Evolutionary conservation across 2,329 filamentous ascomycete genomes (phyloP).

Genomic region (Ophiocordyceps sinensis): DNA sequence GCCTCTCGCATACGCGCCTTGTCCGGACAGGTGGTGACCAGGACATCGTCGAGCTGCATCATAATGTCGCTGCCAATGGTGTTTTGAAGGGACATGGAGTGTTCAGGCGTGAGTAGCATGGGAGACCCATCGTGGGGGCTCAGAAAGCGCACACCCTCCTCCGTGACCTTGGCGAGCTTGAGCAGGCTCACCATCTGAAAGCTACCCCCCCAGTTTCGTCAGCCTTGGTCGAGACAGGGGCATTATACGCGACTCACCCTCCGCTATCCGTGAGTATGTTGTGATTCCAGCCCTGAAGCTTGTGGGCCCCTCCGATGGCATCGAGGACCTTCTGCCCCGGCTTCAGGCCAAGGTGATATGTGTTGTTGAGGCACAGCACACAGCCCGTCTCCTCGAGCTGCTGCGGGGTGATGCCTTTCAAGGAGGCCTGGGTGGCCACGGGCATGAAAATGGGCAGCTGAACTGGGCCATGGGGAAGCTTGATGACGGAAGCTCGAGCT

Average conservation of each 20-base stretch:
- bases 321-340: slow-evolving; percentile 84
- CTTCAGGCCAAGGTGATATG: slow-evolving; percentile 90
- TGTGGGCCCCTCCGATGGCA: slow-evolving; percentile 81
- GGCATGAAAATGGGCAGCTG: slow-evolving; percentile 95
- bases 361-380: slow-evolving; percentile 90
- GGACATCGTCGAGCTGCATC: slow-evolving; percentile 98
- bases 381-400: slow-evolving; percentile 85
- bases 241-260: slow-evolving; percentile 31
- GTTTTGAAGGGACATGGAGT: slow-evolving; percentile 92
- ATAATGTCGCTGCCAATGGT: slow-evolving; percentile 97
- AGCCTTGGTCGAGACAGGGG: slow-evolving; percentile 10
- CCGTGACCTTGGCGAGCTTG: slow-evolving; percentile 83
- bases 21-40: slow-evolving; percentile 91
- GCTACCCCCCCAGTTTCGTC: slow-evolving; percentile 26
- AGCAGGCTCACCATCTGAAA: slow-evolving; percentile 98
- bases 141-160: slow-evolving; percentile 91
- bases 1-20: slow-evolving; percentile 77
- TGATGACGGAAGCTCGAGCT: slow-evolving; percentile 76
- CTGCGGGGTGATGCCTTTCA: slow-evolving; percentile 87
- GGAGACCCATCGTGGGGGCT: slow-evolving; percentile 89
- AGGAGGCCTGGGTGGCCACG: slow-evolving; percentile 87
- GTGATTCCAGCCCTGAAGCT: slow-evolving; percentile 84
- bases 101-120: slow-evolving; percentile 94
- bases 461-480: slow-evolving; percentile 82
- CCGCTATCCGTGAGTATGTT: slow-evolving; percentile 82